Conservation (phyloP, 768 basidiomycete species). For the Mycena capillaripes region DNA sequence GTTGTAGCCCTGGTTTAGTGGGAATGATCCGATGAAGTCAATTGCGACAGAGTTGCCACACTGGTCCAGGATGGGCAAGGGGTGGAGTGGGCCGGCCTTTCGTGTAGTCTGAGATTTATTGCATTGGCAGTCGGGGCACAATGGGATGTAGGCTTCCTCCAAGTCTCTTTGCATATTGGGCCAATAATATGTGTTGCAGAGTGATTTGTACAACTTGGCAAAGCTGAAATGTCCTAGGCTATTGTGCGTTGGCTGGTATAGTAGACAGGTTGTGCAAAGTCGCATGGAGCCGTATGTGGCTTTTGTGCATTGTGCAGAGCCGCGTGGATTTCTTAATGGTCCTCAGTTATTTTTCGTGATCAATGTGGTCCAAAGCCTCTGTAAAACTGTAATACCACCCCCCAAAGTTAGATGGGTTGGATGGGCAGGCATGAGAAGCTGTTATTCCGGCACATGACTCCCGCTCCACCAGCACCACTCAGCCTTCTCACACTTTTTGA, state of each 20-base stretch:
- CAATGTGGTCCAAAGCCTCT: too few relatives aligned
- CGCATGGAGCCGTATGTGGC: too few relatives aligned
- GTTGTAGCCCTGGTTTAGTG: constrained; percentile 39
- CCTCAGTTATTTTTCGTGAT: too few relatives aligned
- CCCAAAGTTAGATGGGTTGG: too few relatives aligned
- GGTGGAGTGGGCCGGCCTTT: constrained; percentile 43
- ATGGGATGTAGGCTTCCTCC: constrained; percentile 42
- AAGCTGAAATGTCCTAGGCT: constrained; percentile 35
- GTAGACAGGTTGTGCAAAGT: too few relatives aligned
- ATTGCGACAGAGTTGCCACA: constrained; percentile 30
- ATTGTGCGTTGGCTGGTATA: constrained; percentile 38
- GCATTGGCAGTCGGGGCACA: constrained; percentile 46
- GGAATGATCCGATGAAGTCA: constrained; percentile 40
- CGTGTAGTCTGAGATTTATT: constrained; percentile 42
- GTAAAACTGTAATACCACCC: too few relatives aligned
- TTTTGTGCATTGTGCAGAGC: too few relatives aligned
- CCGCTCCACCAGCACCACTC: too few relatives aligned
- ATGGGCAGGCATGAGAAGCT: too few relatives aligned
- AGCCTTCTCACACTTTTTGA: too few relatives aligned
- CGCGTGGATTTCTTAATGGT: too few relatives aligned
- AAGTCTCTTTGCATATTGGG: constrained; percentile 22
- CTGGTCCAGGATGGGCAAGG: constrained; percentile 39
- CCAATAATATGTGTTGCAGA: constrained; percentile 35
- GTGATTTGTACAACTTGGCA: constrained; percentile 34
- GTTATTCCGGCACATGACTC: too few relatives aligned